Percentiles rank a stretch among this genome's conserved stretches.
These are phyloP conservation scores for Pleomassaria siparia DNA, from an alignment of 2,329 filamentous ascomycete species.

Conservation along the genomic window DNA sequence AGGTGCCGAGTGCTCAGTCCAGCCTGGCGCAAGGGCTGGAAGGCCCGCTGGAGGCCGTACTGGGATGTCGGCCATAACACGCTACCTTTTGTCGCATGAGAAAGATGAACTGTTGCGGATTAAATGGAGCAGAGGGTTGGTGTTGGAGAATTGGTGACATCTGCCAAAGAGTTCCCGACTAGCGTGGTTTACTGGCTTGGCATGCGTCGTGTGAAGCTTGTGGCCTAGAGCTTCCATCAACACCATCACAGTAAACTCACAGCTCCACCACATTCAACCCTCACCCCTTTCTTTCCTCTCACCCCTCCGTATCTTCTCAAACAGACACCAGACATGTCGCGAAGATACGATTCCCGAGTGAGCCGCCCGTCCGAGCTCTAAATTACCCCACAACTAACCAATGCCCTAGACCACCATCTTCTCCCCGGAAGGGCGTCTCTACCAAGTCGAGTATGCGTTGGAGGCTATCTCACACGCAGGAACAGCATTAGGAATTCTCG, in stretches of 20 bases:
- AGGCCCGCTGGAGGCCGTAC: constrained; percentile 32
- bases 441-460: constrained; percentile 98
- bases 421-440: constrained; percentile 96
- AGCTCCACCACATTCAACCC: constrained; percentile 23
- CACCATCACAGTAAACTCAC: constrained; percentile 26
- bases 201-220: constrained; percentile 39
- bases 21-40: constrained; percentile 72
- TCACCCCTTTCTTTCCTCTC: constrained; percentile 10
- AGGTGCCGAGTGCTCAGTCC: constrained; percentile 92
- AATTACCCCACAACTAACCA: constrained; percentile 21
- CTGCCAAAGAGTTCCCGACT: constrained; percentile 14
- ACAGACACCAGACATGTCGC: constrained; percentile 68
- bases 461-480: constrained; percentile 98
- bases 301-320: constrained; percentile 1
- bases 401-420: constrained; percentile 89
- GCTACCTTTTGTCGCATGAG: neutral
- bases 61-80: constrained; percentile 30
- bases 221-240: constrained; percentile 41
- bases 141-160: constrained; percentile 18
- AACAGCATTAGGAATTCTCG: constrained; percentile 93
- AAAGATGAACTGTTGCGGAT: neutral
- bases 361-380: constrained; percentile 39
- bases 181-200: constrained; percentile 37
- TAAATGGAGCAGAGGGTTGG: neutral
- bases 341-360: constrained; percentile 96